Evolutionary conservation across 2,329 filamentous ascomycete genomes (phyloP).

Genomic region (Colletotrichum cereale): DNA sequence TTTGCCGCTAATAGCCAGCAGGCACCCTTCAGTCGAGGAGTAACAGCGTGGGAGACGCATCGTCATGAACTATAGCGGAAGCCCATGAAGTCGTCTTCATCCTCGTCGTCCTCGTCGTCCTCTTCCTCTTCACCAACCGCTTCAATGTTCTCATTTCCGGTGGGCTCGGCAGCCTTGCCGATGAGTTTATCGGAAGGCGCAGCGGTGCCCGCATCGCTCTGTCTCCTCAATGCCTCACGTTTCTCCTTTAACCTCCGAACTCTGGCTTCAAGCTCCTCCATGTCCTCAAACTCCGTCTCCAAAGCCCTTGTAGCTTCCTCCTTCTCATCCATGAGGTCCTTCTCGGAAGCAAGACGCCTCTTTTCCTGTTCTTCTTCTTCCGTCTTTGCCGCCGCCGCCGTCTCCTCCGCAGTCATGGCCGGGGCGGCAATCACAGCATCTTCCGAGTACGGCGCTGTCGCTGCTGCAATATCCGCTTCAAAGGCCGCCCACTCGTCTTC

Average conservation of each 20-base stretch:
- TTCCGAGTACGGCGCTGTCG: slow-evolving; percentile 51
- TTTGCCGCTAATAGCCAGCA: neutral
- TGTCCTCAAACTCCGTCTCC: slow-evolving; percentile 85
- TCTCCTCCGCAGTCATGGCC: slow-evolving; percentile 73
- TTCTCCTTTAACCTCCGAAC: slow-evolving; percentile 77
- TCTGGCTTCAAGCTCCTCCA: slow-evolving; percentile 82
- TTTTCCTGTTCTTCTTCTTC: slow-evolving; percentile 64
- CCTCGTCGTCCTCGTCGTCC: slow-evolving; percentile 60
- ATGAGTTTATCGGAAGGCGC: slow-evolving; percentile 33
- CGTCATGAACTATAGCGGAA: slow-evolving; percentile 62
- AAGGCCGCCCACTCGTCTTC: slow-evolving; percentile 91
- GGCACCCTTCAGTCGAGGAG: neutral
- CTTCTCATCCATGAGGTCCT: slow-evolving; percentile 72
- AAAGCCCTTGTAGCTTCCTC: slow-evolving; percentile 81
- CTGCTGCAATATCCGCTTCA: slow-evolving; percentile 80
- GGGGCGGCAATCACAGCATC: slow-evolving; percentile 77
- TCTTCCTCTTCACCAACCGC: slow-evolving; percentile 48
- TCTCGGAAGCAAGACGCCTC: slow-evolving; percentile 67
- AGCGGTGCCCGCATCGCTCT: slow-evolving; percentile 48
- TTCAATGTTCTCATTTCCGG: slow-evolving; percentile 49
- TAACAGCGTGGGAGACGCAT: neutral
- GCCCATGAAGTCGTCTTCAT: slow-evolving; percentile 69
- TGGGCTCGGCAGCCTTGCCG: slow-evolving; percentile 36
- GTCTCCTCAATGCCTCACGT: slow-evolving; percentile 73
- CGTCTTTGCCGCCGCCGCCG: slow-evolving; percentile 66